Conservation (phyloP, 352 stramenopile genomes). For the Phytophthora tubulina region DNA sequence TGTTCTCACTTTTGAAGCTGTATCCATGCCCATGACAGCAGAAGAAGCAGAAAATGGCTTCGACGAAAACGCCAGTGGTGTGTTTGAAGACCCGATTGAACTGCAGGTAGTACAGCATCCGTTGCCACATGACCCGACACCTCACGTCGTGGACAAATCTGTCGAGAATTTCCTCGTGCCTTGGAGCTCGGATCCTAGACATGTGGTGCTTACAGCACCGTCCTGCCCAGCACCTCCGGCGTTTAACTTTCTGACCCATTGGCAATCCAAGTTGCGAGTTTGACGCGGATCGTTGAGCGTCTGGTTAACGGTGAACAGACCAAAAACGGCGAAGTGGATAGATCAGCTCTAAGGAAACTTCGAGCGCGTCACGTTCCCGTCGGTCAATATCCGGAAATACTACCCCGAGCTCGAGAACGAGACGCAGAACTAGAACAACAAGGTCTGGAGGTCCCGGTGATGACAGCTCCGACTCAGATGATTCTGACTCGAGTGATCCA, state of each 20-base stretch:
- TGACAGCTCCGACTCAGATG: too few species aligned
- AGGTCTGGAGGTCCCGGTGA: too few species aligned
- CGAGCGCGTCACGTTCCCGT: too few species aligned
- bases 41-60: constrained; percentile 26
- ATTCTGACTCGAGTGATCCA: too few species aligned
- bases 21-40: constrained; percentile 32
- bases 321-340: too few species aligned
- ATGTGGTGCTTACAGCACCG: constrained; percentile 53
- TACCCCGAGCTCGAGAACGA: too few species aligned
- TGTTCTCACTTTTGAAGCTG: constrained; percentile 82
- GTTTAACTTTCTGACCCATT: constrained; percentile 85
- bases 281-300: too few species aligned
- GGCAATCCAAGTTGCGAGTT: too few species aligned
- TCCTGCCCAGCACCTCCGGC: constrained; percentile 66
- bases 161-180: constrained; percentile 79
- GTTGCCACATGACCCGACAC: constrained; percentile 58
- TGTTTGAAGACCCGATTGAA: constrained; percentile 53
- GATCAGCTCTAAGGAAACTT: too few species aligned
- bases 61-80: constrained; percentile 16
- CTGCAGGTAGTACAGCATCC: constrained; percentile 62
- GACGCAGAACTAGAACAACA: too few species aligned
- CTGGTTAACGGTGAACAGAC: too few species aligned
- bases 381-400: too few species aligned
- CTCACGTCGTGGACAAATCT: constrained; percentile 65
- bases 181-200: constrained; percentile 57